Conservation (phyloP, 2,329 filamentous ascomycete genomes). For the Cladosporium sp. region DNA sequence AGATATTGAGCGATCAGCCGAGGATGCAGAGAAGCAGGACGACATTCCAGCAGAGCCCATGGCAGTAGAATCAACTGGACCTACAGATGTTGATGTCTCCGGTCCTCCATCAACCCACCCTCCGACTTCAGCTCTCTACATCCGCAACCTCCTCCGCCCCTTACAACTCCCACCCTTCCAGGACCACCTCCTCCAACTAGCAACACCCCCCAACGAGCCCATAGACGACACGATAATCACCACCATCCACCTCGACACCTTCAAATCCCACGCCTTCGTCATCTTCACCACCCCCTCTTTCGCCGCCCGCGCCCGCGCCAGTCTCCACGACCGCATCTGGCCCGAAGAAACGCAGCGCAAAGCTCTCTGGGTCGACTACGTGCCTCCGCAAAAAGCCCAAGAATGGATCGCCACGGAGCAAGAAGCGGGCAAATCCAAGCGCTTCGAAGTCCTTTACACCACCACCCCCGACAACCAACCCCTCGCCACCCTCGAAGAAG, state of each 20-base stretch:
- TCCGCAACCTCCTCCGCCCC: slow-evolving; percentile 84
- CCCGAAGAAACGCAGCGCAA: slow-evolving; percentile 82
- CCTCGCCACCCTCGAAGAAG: slow-evolving; percentile 26
- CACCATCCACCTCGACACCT: slow-evolving; percentile 73
- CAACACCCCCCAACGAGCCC: slow-evolving; percentile 51
- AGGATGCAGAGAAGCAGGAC: neutral
- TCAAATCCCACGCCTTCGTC: slow-evolving; percentile 84
- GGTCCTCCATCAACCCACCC: slow-evolving; percentile 36
- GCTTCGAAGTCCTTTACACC: slow-evolving; percentile 70
- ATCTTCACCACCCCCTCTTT: slow-evolving; percentile 63
- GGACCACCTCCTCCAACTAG: slow-evolving; percentile 64
- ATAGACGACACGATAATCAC: slow-evolving; percentile 47
- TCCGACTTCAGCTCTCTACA: slow-evolving; percentile 69
- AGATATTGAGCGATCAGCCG: neutral
- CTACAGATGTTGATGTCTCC: neutral
- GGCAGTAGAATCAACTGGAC: neutral
- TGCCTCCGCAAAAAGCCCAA: slow-evolving; percentile 59
- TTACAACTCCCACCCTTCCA: slow-evolving; percentile 64
- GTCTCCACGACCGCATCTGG: slow-evolving; percentile 76
- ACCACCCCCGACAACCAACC: slow-evolving; percentile 44
- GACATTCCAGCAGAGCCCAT: neutral
- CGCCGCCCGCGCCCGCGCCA: slow-evolving; percentile 70
- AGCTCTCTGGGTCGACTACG: slow-evolving; percentile 80
- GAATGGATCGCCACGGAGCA: slow-evolving; percentile 72
- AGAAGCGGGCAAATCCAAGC: slow-evolving; percentile 41